A percentile compares a stretch with the other conserved stretches of the same genome.
Evolutionary conservation across 2,329 filamentous ascomycete species (phyloP).

Genomic region (Fusarium xylarioides): DNA sequence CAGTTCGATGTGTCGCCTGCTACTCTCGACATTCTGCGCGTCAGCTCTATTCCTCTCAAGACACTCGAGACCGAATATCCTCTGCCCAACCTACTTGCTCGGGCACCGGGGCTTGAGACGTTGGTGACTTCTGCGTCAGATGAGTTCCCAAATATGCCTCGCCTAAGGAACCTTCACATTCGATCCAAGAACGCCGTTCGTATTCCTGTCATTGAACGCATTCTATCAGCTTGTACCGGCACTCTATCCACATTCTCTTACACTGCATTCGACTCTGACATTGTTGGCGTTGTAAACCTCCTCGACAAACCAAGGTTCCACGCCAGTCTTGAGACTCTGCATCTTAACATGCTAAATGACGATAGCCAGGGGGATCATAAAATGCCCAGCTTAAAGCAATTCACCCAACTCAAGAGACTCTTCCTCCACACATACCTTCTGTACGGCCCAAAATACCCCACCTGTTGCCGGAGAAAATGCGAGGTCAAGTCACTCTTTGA

Average conservation of each 20-base stretch:
- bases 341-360: background rate
- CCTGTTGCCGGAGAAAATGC: rapidly evolving
- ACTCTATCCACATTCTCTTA: background rate
- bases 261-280: background rate
- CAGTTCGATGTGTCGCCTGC: background rate
- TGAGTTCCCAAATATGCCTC: background rate
- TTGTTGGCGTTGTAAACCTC: rapidly evolving
- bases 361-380: rapidly evolving
- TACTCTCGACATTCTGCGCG: background rate
- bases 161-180: background rate
- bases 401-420: background rate
- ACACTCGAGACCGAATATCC: background rate
- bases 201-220: rapidly evolving
- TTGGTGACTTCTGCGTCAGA: background rate
- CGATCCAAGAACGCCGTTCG: rapidly evolving
- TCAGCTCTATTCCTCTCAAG: background rate
- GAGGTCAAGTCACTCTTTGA: background rate
- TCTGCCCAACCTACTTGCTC: background rate
- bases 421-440: background rate
- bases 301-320: background rate
- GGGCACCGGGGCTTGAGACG: background rate
- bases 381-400: background rate
- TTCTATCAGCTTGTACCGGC: background rate
- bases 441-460: rapidly evolving
- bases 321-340: background rate